phyloP scores from a whole-genome alignment of 257 asterid species.

The Capsicum baccatum region DNA sequence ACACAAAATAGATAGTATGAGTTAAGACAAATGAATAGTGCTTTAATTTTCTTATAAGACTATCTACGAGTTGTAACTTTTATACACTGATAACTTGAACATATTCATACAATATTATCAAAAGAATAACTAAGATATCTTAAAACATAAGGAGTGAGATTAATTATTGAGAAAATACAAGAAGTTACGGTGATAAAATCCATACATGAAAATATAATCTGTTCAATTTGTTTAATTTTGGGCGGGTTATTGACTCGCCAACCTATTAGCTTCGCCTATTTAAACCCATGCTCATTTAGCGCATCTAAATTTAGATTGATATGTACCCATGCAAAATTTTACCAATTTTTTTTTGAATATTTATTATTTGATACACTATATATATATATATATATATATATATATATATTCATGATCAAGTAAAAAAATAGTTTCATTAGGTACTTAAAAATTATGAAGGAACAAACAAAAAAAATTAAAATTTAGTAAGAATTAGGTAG shows the following conservation, averaged over 20 bases:
- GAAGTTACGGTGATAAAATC: neutral
- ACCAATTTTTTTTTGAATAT: too few species aligned
- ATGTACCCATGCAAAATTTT: too few species aligned
- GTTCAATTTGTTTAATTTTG: neutral
- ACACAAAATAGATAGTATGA: neutral
- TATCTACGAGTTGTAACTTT: neutral
- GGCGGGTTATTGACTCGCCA: too few species aligned
- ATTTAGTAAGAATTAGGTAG: too few species aligned
- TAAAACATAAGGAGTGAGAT: neutral
- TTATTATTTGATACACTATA: too few species aligned
- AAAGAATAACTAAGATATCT: neutral
- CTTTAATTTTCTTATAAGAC: neutral
- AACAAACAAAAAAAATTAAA: neutral
- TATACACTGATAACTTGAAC: neutral
- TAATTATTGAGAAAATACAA: neutral
- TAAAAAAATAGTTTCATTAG: neutral
- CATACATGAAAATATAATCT: neutral
- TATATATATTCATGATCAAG: neutral
- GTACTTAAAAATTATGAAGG: neutral
- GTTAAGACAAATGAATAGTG: neutral
- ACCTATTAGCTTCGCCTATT: too few species aligned
- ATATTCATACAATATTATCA: neutral
- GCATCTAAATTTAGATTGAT: neutral
- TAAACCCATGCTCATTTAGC: too few species aligned
- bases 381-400: neutral